Percentiles rank a stretch among this genome's conserved stretches.
phyloP scores from a whole-genome alignment of 73 alveolate species.

The Breviolum minutum region DNA sequence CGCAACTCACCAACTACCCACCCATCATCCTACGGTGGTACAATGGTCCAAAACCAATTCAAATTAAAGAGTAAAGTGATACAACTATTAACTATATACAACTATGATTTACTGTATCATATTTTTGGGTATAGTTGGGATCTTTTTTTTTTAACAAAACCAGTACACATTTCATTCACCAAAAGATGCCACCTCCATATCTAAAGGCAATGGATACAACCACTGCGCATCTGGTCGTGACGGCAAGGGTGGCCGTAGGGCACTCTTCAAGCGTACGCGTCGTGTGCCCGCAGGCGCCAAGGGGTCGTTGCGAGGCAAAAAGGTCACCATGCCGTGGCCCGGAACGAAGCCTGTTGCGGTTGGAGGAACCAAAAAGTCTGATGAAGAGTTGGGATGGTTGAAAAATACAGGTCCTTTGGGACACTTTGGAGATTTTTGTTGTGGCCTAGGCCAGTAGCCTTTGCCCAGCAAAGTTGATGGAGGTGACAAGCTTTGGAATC shows the following conservation, averaged over 20 bases:
- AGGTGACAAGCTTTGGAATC: too few species aligned
- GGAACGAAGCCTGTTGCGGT: neutral
- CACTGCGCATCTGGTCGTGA: constrained; percentile 79
- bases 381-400: neutral
- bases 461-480: too few species aligned
- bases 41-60: too few species aligned
- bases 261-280: constrained; percentile 56
- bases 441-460: too few species aligned
- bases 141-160: neutral
- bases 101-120: too few species aligned
- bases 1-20: too few species aligned
- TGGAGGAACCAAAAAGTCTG: neutral
- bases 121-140: neutral
- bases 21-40: too few species aligned
- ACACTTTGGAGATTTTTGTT: too few species aligned
- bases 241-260: constrained; percentile 41
- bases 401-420: neutral
- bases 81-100: too few species aligned
- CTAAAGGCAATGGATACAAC: constrained; percentile 64
- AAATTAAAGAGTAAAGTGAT: too few species aligned
- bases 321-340: neutral
- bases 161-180: neutral
- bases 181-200: constrained; percentile 5
- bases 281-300: constrained; percentile 82
- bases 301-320: constrained; percentile 69